These are phyloP conservation scores for Austroboletus eburneus DNA, from an alignment of 768 basidiomycete species.

Conservation along the genomic window DNA sequence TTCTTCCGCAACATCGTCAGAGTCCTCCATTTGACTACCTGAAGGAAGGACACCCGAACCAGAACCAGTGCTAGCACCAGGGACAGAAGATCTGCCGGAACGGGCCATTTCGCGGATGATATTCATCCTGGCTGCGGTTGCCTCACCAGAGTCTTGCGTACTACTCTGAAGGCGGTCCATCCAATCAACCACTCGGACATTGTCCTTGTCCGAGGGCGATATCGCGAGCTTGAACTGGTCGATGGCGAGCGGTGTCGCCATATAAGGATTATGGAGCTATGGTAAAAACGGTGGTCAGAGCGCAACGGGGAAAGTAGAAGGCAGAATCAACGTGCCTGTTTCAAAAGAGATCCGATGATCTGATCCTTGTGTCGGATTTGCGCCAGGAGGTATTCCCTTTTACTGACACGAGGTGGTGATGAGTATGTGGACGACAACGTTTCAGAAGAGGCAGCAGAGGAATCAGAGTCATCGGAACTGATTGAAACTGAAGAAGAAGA, in stretches of 20 bases:
- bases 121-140: constrained; percentile 26
- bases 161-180: constrained; percentile 65
- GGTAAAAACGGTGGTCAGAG: neutral
- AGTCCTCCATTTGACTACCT: constrained; percentile 25
- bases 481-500: constrained; percentile 17
- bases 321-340: constrained; percentile 50
- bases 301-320: neutral
- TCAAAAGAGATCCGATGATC: constrained; percentile 80
- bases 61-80: neutral
- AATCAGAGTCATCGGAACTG: constrained; percentile 25
- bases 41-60: neutral
- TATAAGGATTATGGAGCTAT: constrained; percentile 69
- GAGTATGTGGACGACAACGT: constrained; percentile 34
- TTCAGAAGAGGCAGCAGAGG: constrained; percentile 32
- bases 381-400: constrained; percentile 81
- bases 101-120: constrained; percentile 32
- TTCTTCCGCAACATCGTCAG: constrained; percentile 36
- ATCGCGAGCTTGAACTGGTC: constrained; percentile 77
- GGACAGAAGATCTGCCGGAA: constrained; percentile 14
- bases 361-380: constrained; percentile 86
- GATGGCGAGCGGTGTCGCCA: constrained; percentile 74
- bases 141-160: constrained; percentile 46
- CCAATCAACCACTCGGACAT: constrained; percentile 69
- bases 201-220: constrained; percentile 68
- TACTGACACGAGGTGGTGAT: constrained; percentile 44